Evolutionary conservation across 306 rosid genomes (phyloP).

Genomic region (Luffa aegyptiaca): DNA sequence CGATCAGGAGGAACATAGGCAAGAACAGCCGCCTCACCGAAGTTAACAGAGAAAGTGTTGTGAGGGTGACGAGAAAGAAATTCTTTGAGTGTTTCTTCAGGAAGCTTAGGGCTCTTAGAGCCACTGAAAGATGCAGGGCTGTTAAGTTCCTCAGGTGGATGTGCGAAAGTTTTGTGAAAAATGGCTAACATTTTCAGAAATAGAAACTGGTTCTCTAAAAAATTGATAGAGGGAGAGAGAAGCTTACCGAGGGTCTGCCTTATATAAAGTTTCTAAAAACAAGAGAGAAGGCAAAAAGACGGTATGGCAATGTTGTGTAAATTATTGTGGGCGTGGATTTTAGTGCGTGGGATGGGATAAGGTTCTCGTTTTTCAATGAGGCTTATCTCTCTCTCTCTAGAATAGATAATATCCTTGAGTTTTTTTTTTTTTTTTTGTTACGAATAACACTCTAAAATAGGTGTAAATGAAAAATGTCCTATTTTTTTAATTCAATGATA

Average conservation of each 20-base stretch:
- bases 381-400: constrained; percentile 12
- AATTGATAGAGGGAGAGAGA: background rate
- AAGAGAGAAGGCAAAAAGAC: background rate
- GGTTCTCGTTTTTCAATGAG: constrained; percentile 27
- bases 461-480: too few species aligned
- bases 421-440: too few species aligned
- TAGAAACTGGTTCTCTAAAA: background rate
- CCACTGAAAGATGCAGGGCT: constrained; percentile 81
- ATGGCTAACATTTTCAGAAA: constrained; percentile 59
- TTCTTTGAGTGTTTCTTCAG: constrained; percentile 62
- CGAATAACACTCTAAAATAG: too few species aligned
- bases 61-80: constrained; percentile 65
- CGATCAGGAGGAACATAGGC: constrained; percentile 59
- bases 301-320: constrained; percentile 10
- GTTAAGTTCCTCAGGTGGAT: constrained; percentile 91
- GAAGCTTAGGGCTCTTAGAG: constrained; percentile 67
- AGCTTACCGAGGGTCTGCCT: background rate
- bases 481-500: too few species aligned
- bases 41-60: constrained; percentile 54
- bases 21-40: constrained; percentile 67
- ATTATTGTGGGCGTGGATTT: constrained; percentile 26
- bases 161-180: constrained; percentile 78
- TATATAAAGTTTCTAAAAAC: background rate
- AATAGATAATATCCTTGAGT: background rate
- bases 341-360: constrained; percentile 31